Evolutionary conservation across 768 basidiomycete genomes (phyloP).

Genomic region (Podaxis sp.): DNA sequence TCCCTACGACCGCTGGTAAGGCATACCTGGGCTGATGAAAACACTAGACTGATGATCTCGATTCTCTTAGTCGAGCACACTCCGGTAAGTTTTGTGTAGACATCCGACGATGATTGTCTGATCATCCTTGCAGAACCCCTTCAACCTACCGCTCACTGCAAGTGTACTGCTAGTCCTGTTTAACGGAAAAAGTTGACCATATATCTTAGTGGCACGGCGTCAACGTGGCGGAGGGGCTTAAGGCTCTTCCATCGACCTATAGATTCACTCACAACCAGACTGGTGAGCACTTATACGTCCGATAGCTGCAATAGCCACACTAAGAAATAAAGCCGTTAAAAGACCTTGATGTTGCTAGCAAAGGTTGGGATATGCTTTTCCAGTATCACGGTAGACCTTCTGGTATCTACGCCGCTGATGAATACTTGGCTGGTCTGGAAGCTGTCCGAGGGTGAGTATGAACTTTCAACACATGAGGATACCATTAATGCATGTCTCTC

Average conservation of each 20-base stretch:
- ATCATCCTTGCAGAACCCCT: conserved; percentile 34
- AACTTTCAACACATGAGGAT: not conserved
- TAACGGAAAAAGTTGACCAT: not conserved
- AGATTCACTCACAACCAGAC: conserved; percentile 54
- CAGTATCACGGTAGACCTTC: conserved; percentile 55
- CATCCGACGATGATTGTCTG: not conserved
- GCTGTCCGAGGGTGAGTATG: conserved; percentile 44
- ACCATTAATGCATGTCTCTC: not conserved
- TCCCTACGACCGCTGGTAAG: conserved; percentile 36
- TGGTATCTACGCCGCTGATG: conserved; percentile 53
- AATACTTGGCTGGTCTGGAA: conserved; percentile 51
- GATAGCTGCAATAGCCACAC: not conserved
- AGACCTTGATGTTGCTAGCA: conserved; percentile 46
- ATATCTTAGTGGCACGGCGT: conserved; percentile 48
- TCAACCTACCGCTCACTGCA: conserved; percentile 37
- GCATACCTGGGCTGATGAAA: not conserved
- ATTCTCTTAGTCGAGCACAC: conserved; percentile 24
- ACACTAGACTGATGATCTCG: not conserved
- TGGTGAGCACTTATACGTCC: conserved; percentile 23
- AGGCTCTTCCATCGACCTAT: conserved; percentile 49
- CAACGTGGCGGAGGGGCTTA: conserved; percentile 54
- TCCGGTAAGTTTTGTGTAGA: conserved; percentile 16
- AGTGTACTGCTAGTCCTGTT: conserved; percentile 1
- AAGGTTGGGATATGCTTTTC: conserved; percentile 53
- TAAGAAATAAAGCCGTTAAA: conserved; percentile 13